Base-by-base conservation (phyloP, 1,284 basidiomycete genomes). In the Porphyrellus sp. region DNA sequence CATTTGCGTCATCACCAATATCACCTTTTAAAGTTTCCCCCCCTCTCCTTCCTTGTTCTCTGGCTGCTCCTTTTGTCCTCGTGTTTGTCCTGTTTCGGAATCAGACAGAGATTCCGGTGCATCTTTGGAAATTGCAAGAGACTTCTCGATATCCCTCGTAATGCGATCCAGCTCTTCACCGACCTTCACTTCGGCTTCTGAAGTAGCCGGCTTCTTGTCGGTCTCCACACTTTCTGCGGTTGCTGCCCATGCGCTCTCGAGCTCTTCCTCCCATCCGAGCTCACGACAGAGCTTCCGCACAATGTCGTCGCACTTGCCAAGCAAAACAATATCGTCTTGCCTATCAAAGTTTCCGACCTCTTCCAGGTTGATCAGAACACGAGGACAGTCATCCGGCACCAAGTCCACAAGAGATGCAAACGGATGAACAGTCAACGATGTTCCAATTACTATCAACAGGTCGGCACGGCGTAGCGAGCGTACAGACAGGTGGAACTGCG, bases 361-460 rank as follows among this genome's bases (percentile, higher is more conserved):
- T 41, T 89, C 85, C 39, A 87, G 71, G 59, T 89, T 89, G 62
- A 90, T 81, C 33, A 72, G 56, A 25, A 68, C 61, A 25, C 88
- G 81, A n/a, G 82, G 84, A 62, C 86, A 88, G 15, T 58, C 57
- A 3, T 69, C 56, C 8, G 73, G 71, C 1, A 81, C 78, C 58
- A 80, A 64, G 27, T 72, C 66, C 8, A 81, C 78, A 23, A 91
- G 77, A 1, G 79, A 78, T 2, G 89, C 87, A 63, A 91, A 91
- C 4, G 89, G 89, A 50, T 86, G 80, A 9, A 91, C 86, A 6
- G 84, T 86, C 24, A 96, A 78, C 3, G 93, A 96, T 0, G 96
- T 98, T 24, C 96, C 96, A 59, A 98, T 85, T 27, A 98, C 84
- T 59, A 98, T 85, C 18, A 98, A 80, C 11, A 98, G 77, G 69